These are phyloP conservation scores for Nitzschia sp. DNA, from an alignment of 108 stramenopile species.

Conservation along the genomic window DNA sequence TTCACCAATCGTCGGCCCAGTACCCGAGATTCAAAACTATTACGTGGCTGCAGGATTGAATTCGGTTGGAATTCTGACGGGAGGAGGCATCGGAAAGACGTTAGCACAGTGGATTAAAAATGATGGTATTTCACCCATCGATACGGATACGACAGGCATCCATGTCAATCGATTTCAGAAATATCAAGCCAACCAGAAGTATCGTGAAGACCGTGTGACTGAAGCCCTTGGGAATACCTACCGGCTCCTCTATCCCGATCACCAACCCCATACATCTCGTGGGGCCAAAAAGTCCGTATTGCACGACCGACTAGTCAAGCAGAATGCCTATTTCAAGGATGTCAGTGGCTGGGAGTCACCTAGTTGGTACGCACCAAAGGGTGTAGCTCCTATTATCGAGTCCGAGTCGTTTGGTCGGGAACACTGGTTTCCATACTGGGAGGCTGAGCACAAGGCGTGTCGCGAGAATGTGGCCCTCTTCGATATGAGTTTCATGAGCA, in stretches of 20 bases:
- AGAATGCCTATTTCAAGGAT: slow-evolving; percentile 54
- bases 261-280: slow-evolving; percentile 46
- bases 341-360: slow-evolving; percentile 77
- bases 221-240: slow-evolving; percentile 75
- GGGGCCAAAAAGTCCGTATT: slow-evolving; percentile 51
- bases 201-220: slow-evolving; percentile 47
- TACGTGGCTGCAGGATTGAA: slow-evolving; percentile 80
- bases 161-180: slow-evolving; percentile 58
- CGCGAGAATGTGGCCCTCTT: slow-evolving; percentile 65
- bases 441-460: slow-evolving; percentile 59
- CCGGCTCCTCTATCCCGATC: slow-evolving; percentile 64
- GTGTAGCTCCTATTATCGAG: neutral
- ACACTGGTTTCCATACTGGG: slow-evolving; percentile 52
- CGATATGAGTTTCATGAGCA: slow-evolving; percentile 89
- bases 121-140: slow-evolving; percentile 40
- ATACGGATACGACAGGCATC: slow-evolving; percentile 62
- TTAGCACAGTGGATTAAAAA: slow-evolving; percentile 58
- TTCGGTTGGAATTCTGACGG: slow-evolving; percentile 75
- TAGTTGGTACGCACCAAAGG: slow-evolving; percentile 45
- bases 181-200: slow-evolving; percentile 53
- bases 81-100: slow-evolving; percentile 59
- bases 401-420: slow-evolving; percentile 50
- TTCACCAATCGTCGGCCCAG: slow-evolving; percentile 57
- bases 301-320: slow-evolving; percentile 41
- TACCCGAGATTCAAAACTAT: slow-evolving; percentile 56